Evolutionary conservation across 768 basidiomycete species (phyloP).

Genomic region (Tulasnella sp.): DNA sequence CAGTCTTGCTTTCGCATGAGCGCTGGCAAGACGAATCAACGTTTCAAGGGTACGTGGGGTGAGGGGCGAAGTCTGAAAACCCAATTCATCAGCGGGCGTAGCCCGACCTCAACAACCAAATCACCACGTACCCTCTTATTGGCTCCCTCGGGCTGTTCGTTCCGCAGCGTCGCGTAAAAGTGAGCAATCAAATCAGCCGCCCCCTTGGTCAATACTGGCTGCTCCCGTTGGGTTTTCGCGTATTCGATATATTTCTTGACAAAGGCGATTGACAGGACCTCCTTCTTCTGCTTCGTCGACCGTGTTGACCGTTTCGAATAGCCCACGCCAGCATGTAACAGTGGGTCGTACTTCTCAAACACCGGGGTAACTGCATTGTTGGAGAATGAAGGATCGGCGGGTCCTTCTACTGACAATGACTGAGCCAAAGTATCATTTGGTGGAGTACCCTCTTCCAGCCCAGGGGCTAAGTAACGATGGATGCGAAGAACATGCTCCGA

Average conservation of each 20-base stretch:
- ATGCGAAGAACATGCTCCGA: slow-evolving; percentile 97
- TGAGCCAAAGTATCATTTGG: slow-evolving; percentile 83
- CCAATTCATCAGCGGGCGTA: slow-evolving; percentile 6
- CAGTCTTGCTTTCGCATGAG: slow-evolving; percentile 93
- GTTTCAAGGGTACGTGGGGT: slow-evolving; percentile 99
- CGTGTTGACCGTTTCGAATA: slow-evolving; percentile 49
- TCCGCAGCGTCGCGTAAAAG: slow-evolving; percentile 86
- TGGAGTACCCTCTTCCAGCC: slow-evolving; percentile 93
- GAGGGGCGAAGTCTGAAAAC: slow-evolving; percentile 81
- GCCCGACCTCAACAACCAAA: background rate
- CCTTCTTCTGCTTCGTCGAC: slow-evolving; percentile 50
- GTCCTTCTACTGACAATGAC: slow-evolving; percentile 81
- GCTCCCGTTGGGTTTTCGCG: slow-evolving; percentile 73
- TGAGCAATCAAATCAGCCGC: slow-evolving; percentile 93
- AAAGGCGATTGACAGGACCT: slow-evolving; percentile 88
- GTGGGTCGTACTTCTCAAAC: slow-evolving; percentile 94
- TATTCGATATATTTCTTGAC: slow-evolving; percentile 99
- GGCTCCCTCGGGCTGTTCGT: slow-evolving; percentile 87
- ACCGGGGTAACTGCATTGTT: slow-evolving; percentile 61
- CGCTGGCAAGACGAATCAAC: slow-evolving; percentile 94
- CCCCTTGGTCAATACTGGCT: slow-evolving; percentile 83
- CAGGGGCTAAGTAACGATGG: slow-evolving; percentile 94
- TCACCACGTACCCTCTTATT: slow-evolving; percentile 65
- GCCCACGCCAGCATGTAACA: slow-evolving; percentile 80
- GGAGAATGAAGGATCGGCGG: slow-evolving; percentile 46